Percentiles rank a stretch among this genome's conserved stretches.
phyloP scores from a whole-genome alignment of 495 filamentous ascomycete species.

The Neurospora sp. region DNA sequence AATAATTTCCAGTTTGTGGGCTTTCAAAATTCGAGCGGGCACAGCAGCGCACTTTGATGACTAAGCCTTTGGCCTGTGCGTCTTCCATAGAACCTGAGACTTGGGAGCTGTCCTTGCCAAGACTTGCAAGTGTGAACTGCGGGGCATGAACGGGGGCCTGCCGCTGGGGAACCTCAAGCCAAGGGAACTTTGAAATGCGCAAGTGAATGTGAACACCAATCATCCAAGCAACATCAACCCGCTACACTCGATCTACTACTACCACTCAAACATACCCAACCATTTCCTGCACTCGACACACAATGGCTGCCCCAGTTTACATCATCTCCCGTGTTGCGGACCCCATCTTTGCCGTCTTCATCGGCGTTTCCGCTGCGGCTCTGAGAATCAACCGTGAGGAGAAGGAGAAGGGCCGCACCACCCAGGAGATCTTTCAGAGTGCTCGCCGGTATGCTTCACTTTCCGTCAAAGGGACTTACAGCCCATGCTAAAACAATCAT shows the following conservation, averaged over 20 bases:
- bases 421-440: conserved; percentile 40
- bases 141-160: background rate
- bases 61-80: conserved; percentile 20
- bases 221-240: background rate
- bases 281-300: background rate
- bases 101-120: background rate
- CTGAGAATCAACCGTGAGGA: conserved; percentile 75
- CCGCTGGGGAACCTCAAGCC: background rate
- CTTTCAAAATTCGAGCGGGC: conserved; percentile 26
- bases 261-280: background rate
- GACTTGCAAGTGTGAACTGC: background rate
- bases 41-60: conserved; percentile 12
- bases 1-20: conserved; percentile 32
- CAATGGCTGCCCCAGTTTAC: conserved; percentile 42
- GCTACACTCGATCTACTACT: background rate
- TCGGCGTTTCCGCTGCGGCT: conserved; percentile 57
- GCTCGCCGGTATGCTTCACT: conserved; percentile 31
- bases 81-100: background rate
- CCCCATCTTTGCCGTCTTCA: conserved; percentile 75
- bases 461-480: background rate
- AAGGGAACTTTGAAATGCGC: background rate
- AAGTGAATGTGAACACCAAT: background rate
- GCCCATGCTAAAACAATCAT: background rate
- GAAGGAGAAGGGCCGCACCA: conserved; percentile 51
- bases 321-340: conserved; percentile 63